Percentiles rank a stretch among this genome's conserved stretches.
These are phyloP conservation scores for Diplodia mutila DNA, from an alignment of 2,329 filamentous ascomycete species.

Conservation along the genomic window DNA sequence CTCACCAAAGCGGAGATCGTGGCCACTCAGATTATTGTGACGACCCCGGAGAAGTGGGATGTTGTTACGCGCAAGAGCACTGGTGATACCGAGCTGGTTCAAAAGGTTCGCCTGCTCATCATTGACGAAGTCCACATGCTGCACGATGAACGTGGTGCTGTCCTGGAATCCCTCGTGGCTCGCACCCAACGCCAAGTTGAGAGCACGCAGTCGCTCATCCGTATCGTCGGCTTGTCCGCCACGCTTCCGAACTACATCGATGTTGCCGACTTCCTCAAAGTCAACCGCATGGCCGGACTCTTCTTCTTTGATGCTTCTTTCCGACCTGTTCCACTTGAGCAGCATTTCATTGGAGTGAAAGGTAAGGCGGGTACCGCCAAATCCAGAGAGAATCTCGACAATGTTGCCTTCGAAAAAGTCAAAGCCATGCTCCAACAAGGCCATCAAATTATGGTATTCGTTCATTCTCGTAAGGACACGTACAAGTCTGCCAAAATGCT, in stretches of 20 bases:
- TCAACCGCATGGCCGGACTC: conserved; percentile 87
- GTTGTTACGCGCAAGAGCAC: conserved; percentile 97
- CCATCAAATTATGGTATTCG: conserved; percentile 99
- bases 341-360: conserved; percentile 96
- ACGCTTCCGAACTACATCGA: conserved; percentile 96
- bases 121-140: conserved; percentile 99
- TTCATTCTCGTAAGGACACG: conserved; percentile 94
- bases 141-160: conserved; percentile 94
- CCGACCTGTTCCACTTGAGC: conserved; percentile 90
- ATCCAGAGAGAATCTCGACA: conserved; percentile 86
- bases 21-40: conserved; percentile 96
- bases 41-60: conserved; percentile 99
- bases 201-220: conserved; percentile 95
- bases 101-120: conserved; percentile 93
- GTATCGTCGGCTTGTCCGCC: conserved; percentile 92
- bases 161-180: conserved; percentile 93
- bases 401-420: conserved; percentile 89
- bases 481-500: conserved; percentile 84
- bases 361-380: conserved; percentile 81
- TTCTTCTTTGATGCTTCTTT: conserved; percentile 99
- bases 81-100: conserved; percentile 94
- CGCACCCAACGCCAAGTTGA: conserved; percentile 95
- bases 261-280: conserved; percentile 94
- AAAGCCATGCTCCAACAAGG: conserved; percentile 86
- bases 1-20: conserved; percentile 95